Percentiles rank a stretch among this genome's conserved stretches.
These are phyloP conservation scores for Eucalyptus curtisii DNA, from an alignment of 345 rosid genomes.

Conservation along the genomic window DNA sequence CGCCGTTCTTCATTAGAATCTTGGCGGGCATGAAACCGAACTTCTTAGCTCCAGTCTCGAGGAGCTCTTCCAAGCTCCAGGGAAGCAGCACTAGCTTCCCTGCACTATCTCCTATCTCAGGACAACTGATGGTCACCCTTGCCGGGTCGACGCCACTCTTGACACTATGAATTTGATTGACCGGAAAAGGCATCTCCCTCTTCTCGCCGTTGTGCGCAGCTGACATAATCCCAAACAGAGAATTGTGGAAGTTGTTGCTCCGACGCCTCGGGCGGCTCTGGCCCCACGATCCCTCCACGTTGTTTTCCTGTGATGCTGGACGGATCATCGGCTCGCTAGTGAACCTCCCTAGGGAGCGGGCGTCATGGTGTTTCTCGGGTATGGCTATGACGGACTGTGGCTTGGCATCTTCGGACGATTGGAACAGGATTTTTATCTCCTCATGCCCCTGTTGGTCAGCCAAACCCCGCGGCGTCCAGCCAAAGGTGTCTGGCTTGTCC, in stretches of 20 bases:
- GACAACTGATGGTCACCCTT: slow-evolving; percentile 24
- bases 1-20: slow-evolving; percentile 6
- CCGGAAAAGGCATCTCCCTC: slow-evolving; percentile 10
- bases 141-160: not conserved
- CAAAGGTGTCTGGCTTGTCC: slow-evolving; percentile 43
- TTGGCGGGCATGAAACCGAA: slow-evolving; percentile 10
- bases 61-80: slow-evolving; percentile 9
- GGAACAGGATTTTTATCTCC: slow-evolving; percentile 46
- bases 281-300: slow-evolving; percentile 34
- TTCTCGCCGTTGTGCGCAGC: slow-evolving; percentile 30
- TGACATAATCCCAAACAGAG: slow-evolving; percentile 67
- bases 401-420: slow-evolving; percentile 17
- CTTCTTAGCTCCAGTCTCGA: slow-evolving; percentile 8
- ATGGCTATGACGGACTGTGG: slow-evolving; percentile 16
- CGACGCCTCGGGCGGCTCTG: slow-evolving; percentile 37
- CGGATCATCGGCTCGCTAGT: slow-evolving; percentile 62
- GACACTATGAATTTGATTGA: not conserved
- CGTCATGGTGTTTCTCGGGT: slow-evolving; percentile 31
- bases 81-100: slow-evolving; percentile 23
- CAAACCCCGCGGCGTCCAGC: slow-evolving; percentile 64
- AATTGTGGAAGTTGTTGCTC: slow-evolving; percentile 52
- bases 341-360: slow-evolving; percentile 45
- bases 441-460: slow-evolving; percentile 90
- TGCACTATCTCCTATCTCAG: slow-evolving; percentile 3
- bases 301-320: slow-evolving; percentile 12